Percentiles rank a stretch among this genome's conserved stretches.
phyloP scores from a whole-genome alignment of 352 stramenopile genomes.

The Phytophthora citrophthora region DNA sequence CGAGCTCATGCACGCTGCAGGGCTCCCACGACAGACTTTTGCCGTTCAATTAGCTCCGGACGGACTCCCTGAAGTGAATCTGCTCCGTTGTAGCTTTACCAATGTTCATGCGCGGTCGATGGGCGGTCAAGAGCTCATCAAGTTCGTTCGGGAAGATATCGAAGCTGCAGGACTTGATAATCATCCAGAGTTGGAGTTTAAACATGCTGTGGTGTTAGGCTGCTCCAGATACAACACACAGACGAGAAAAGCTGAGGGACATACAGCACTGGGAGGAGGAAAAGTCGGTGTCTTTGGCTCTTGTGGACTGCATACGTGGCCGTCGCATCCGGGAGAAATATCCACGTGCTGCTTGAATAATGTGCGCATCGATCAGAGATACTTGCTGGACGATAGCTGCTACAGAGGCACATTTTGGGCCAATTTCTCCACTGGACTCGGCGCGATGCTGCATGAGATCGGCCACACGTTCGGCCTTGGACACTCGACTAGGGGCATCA shows the following conservation, averaged over 20 bases:
- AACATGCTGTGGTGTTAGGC: slow-evolving; percentile 75
- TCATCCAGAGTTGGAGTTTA: slow-evolving; percentile 44
- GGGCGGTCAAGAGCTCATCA: slow-evolving; percentile 68
- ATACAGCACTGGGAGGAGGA: slow-evolving; percentile 63
- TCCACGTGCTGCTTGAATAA: slow-evolving; percentile 66
- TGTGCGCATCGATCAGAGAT: slow-evolving; percentile 46
- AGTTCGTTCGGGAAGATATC: slow-evolving; percentile 61
- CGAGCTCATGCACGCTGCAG: slow-evolving; percentile 55
- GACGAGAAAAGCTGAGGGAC: slow-evolving; percentile 57
- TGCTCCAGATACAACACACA: slow-evolving; percentile 64
- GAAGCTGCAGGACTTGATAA: slow-evolving; percentile 38
- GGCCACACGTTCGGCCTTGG: slow-evolving; percentile 70
- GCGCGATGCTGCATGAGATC: slow-evolving; percentile 70
- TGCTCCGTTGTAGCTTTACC: slow-evolving; percentile 66
- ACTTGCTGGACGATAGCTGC: slow-evolving; percentile 69
- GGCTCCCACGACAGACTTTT: slow-evolving; percentile 58
- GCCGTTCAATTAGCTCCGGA: slow-evolving; percentile 58
- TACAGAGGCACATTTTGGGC: slow-evolving; percentile 63
- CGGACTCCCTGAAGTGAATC: slow-evolving; percentile 53
- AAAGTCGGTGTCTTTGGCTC: slow-evolving; percentile 73
- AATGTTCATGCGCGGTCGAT: slow-evolving; percentile 52
- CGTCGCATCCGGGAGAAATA: slow-evolving; percentile 51
- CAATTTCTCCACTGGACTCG: slow-evolving; percentile 71
- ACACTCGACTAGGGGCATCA: slow-evolving; percentile 63
- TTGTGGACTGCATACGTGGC: slow-evolving; percentile 73